Conservation (phyloP, 169 alveolate genomes). For the Plasmodium gonderi region DNA sequence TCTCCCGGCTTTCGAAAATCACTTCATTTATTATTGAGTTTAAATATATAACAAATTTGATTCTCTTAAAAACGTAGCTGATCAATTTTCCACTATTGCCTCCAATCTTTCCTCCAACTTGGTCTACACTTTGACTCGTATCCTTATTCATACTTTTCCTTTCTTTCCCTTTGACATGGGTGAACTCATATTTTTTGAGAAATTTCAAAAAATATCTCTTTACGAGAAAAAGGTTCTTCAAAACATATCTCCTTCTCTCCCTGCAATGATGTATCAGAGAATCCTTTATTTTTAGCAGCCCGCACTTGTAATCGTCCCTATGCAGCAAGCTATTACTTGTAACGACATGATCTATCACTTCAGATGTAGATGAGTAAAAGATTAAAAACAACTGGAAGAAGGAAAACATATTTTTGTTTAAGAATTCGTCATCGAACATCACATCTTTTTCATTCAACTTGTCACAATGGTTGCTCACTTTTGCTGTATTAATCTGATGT, state of each 20-base stretch:
- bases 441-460: not conserved
- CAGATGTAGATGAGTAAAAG: conserved; percentile 32
- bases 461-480: not conserved
- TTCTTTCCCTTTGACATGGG: not conserved
- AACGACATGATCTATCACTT: conserved; percentile 42
- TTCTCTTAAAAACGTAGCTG: not conserved
- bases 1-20: conserved; percentile 12
- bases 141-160: not conserved
- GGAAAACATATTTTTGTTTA: conserved; percentile 14
- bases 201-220: conserved; percentile 36
- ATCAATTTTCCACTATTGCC: not conserved
- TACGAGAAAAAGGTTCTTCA: conserved; percentile 45
- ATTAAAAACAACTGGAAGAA: conserved; percentile 58
- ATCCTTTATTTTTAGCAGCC: conserved; percentile 9
- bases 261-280: conserved; percentile 43
- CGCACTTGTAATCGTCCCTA: conserved; percentile 69
- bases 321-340: conserved; percentile 24
- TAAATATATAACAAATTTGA: conserved; percentile 35
- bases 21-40: conserved; percentile 9
- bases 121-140: not conserved
- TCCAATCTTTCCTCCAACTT: not conserved
- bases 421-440: conserved; percentile 8
- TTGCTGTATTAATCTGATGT: not conserved
- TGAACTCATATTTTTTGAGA: not conserved
- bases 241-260: conserved; percentile 8